A percentile compares a stretch with the other conserved stretches of the same genome.
Evolutionary conservation across 2,329 filamentous ascomycete species (phyloP).

Genomic region (Paecilomyces niveus): DNA sequence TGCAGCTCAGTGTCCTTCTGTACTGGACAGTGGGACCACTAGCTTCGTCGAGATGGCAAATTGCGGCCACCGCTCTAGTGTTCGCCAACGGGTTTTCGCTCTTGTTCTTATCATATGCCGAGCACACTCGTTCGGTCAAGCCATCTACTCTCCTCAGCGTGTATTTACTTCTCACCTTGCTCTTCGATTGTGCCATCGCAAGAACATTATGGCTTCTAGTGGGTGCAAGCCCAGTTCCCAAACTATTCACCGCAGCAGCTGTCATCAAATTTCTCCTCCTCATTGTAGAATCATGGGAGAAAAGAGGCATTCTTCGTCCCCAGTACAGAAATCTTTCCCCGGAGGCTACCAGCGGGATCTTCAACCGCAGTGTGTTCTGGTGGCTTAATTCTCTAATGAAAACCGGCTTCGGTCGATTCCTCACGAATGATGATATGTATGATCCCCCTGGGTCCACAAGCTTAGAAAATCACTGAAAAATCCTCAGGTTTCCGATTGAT

Average conservation of each 20-base stretch:
- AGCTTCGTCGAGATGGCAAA: conserved; percentile 12
- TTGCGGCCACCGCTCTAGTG: conserved; percentile 11
- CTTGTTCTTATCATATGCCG: conserved; percentile 8
- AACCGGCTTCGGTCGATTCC: conserved; percentile 22
- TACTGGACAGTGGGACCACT: conserved; percentile 2
- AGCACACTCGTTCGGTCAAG: conserved; percentile 21
- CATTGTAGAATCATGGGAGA: conserved; percentile 31
- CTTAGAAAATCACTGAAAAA: neutral
- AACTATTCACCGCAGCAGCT: conserved; percentile 27
- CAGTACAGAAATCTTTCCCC: conserved; percentile 27
- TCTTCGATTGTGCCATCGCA: conserved; percentile 36
- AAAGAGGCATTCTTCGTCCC: conserved; percentile 21
- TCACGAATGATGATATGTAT: conserved; percentile 29
- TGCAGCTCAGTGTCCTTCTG: neutral
- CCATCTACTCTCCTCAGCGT: conserved; percentile 33
- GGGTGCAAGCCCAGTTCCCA: conserved; percentile 20
- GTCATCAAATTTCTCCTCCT: conserved; percentile 31
- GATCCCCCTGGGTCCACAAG: conserved; percentile 22
- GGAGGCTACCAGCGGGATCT: conserved; percentile 41
- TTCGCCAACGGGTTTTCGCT: conserved; percentile 8
- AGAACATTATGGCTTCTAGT: conserved; percentile 30
- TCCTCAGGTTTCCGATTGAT: neutral
- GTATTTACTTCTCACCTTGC: conserved; percentile 35
- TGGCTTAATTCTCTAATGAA: conserved; percentile 31
- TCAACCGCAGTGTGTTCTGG: conserved; percentile 37